Evolutionary conservation across 805 yeast genomes (phyloP), one percentile per base, ranked within the genome.

Genomic region (Teunomyces stri): DNA sequence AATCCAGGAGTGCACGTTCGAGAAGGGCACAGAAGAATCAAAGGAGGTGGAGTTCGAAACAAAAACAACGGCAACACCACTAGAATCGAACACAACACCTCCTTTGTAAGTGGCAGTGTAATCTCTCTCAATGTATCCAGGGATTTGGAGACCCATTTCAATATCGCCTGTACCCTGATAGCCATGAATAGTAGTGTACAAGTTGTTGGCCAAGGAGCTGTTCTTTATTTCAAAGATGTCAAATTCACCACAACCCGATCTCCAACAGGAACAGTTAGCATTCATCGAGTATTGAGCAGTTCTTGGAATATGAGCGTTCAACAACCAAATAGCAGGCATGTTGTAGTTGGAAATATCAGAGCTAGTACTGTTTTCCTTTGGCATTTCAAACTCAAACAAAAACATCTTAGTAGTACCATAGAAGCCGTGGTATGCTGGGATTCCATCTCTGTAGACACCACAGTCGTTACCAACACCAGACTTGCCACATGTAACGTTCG

Each of bases 181-280:
- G 59, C 84, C 88, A 62, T 86, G 94, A 62, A 86, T 68, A 6
- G 91, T 84, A 15, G 89, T 74, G 66, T 72, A 83, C 55, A 86
- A 72, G 48, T 82, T 74, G 43, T 64, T 64, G 21, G 78, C 62
- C 52, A 80, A 79, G 12, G 89, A 80, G 47, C 69, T 66, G 65
- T 85, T 85, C 81, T 83, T 77, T 35, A 81, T 82, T 68, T 86
- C 92, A 60, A 85, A 85, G 54, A 84, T 78, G 65, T 85, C 92
- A 55, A 81, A 84, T 65, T 85, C 90, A 62, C 91, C 90, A 66
- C 90, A 84, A 9, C 91, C 92, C 25, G 85, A 75, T 39, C 78
- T 71, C 91, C 91, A 85, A 58, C 89, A 82, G 5, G 89, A 84
- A 64, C 90, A 85, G 60, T 80, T 81, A 31, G 70, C 68, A 53